Conservation (phyloP, 352 stramenopile species). For the Phytophthora sansomeana region DNA sequence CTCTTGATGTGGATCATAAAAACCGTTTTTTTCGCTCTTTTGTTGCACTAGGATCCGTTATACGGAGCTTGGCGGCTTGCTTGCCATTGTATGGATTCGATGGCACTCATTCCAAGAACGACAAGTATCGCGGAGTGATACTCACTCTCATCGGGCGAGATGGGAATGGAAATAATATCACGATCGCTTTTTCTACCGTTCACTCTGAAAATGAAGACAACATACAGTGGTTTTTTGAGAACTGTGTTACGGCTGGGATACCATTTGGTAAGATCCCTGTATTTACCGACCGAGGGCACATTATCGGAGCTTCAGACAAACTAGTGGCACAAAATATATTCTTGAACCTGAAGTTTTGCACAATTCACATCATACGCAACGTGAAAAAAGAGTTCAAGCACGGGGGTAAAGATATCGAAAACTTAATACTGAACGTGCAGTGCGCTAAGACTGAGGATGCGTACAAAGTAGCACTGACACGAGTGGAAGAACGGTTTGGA, state of each 20-base stretch:
- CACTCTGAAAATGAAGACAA: background rate
- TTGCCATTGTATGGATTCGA: background rate
- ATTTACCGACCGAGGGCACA: conserved; percentile 1
- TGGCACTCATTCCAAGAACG: background rate
- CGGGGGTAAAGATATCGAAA: background rate
- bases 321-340: background rate
- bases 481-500: no score
- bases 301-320: conserved; percentile 1
- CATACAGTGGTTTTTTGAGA: background rate
- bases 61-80: background rate
- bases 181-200: background rate
- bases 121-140: background rate
- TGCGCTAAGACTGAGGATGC: no score
- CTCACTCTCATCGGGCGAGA: background rate
- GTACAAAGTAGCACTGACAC: background rate
- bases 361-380: background rate
- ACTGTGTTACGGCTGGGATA: background rate
- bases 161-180: background rate
- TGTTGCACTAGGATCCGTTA: no score
- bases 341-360: background rate
- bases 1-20: no score
- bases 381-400: background rate
- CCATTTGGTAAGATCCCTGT: background rate
- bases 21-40: no score
- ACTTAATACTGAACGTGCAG: background rate